Evolutionary conservation across 495 filamentous ascomycete genomes (phyloP).

Genomic region (Aspergillus avenaceus): DNA sequence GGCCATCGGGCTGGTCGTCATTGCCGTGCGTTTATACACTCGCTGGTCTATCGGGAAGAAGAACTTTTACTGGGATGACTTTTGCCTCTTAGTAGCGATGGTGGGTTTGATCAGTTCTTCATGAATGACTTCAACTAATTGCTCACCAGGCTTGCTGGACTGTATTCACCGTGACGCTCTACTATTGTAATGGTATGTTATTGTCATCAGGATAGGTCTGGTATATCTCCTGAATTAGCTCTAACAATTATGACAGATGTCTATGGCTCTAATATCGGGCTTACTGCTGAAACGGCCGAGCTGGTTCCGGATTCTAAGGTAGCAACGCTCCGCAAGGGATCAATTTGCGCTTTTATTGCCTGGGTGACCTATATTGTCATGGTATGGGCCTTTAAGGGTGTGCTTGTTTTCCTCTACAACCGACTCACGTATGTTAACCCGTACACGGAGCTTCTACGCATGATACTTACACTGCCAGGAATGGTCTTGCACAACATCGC

Average conservation of each 20-base stretch:
- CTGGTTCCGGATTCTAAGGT: constrained; percentile 6
- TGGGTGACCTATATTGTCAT: constrained; percentile 45
- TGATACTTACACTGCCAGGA: not conserved
- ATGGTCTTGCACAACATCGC: constrained; percentile 15
- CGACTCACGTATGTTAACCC: constrained; percentile 39
- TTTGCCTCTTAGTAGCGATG: constrained; percentile 2
- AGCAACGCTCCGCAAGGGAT: not conserved
- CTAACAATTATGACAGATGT: constrained; percentile 1
- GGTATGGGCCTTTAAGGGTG: constrained; percentile 47
- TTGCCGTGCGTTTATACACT: constrained; percentile 6
- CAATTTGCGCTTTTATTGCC: constrained; percentile 16
- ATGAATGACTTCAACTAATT: not conserved
- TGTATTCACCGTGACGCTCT: constrained; percentile 1
- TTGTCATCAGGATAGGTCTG: too few relatives aligned
- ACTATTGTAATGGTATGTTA: constrained; percentile 6
- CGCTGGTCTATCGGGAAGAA: constrained; percentile 6
- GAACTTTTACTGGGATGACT: constrained; percentile 12
- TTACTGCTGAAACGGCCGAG: constrained; percentile 5
- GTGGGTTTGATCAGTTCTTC: not conserved
- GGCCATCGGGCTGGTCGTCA: constrained; percentile 9
- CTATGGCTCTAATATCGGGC: constrained; percentile 10
- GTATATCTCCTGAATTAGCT: not conserved
- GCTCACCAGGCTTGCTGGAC: constrained; percentile 10
- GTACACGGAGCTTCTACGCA: not conserved
- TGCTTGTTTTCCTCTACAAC: constrained; percentile 44